These are phyloP conservation scores for Colletotrichum chrysophilum DNA, from an alignment of 2,329 filamentous ascomycete genomes.

Conservation along the genomic window DNA sequence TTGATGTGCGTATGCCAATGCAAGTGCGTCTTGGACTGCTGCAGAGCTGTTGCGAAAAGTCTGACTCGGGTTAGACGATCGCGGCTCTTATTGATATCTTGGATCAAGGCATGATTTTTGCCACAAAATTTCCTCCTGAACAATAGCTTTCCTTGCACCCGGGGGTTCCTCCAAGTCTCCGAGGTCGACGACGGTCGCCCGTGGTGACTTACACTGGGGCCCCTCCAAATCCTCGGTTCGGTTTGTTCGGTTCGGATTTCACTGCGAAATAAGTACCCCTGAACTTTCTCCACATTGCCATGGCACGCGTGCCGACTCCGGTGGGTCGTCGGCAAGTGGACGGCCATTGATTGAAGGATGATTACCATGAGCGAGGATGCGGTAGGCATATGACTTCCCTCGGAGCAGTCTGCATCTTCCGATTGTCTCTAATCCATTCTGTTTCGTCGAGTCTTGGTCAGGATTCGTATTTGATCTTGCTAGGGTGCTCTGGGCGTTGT, in stretches of 20 bases:
- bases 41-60: not conserved
- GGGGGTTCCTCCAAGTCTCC: not conserved
- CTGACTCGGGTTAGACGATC: not conserved
- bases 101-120: not conserved
- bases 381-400: too few relatives aligned
- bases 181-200: not conserved
- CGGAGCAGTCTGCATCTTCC: not conserved
- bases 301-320: not conserved
- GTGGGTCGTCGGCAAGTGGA: not conserved
- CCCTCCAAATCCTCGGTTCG: not conserved
- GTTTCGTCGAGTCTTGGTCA: fast-evolving
- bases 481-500: not conserved
- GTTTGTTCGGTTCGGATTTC: conserved; percentile 4
- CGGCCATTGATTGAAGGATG: too few relatives aligned
- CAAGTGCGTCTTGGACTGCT: not conserved
- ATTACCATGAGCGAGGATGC: not conserved
- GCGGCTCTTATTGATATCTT: not conserved
- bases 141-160: not conserved
- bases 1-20: not conserved
- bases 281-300: not conserved
- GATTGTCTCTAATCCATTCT: fast-evolving
- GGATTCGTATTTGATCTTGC: not conserved
- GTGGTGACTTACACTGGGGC: not conserved
- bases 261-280: not conserved
- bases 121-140: not conserved